These are phyloP conservation scores for Penicillium brevicompactum DNA, from an alignment of 2,329 filamentous ascomycete genomes.

Conservation along the genomic window DNA sequence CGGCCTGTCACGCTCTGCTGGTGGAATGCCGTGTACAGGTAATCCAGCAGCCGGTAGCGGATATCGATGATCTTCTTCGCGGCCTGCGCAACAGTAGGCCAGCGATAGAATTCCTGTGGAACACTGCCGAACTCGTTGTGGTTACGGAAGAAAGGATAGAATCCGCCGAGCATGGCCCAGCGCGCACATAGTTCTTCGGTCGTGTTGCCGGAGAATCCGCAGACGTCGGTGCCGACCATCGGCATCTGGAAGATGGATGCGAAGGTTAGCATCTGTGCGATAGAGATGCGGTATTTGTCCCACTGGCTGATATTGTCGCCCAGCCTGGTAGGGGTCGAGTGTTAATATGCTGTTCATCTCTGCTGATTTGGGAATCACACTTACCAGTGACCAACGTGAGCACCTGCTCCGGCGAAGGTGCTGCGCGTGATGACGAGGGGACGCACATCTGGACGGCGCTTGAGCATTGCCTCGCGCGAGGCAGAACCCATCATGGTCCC, in stretches of 20 bases:
- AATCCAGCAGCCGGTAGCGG: slow-evolving; percentile 77
- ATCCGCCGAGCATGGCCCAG: slow-evolving; percentile 74
- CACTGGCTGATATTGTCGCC: slow-evolving; percentile 63
- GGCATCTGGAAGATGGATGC: slow-evolving; percentile 68
- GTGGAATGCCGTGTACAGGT: slow-evolving; percentile 73
- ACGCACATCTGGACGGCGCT: slow-evolving; percentile 63
- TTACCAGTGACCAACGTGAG: slow-evolving; percentile 58
- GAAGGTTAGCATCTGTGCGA: slow-evolving; percentile 63
- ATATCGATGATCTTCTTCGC: slow-evolving; percentile 70
- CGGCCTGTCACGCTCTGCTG: slow-evolving; percentile 62
- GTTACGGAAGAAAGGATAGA: slow-evolving; percentile 75
- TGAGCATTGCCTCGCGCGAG: slow-evolving; percentile 67
- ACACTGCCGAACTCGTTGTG: slow-evolving; percentile 61
- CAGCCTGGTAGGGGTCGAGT: slow-evolving; percentile 42
- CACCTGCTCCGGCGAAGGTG: slow-evolving; percentile 73
- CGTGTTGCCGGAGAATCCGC: slow-evolving; percentile 70
- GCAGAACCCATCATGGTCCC: slow-evolving; percentile 73
- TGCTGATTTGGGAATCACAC: slow-evolving; percentile 25
- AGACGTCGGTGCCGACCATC: slow-evolving; percentile 72
- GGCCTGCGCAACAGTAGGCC: slow-evolving; percentile 63
- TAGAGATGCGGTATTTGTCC: slow-evolving; percentile 61
- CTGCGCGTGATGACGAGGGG: slow-evolving; percentile 75
- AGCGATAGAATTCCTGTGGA: slow-evolving; percentile 74
- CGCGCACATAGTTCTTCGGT: slow-evolving; percentile 71
- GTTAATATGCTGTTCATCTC: slow-evolving; percentile 31